Percentiles rank a stretch among this genome's conserved stretches.
phyloP scores from a whole-genome alignment of 179 eudicot genomes.

The Corrigiola litoralis region DNA sequence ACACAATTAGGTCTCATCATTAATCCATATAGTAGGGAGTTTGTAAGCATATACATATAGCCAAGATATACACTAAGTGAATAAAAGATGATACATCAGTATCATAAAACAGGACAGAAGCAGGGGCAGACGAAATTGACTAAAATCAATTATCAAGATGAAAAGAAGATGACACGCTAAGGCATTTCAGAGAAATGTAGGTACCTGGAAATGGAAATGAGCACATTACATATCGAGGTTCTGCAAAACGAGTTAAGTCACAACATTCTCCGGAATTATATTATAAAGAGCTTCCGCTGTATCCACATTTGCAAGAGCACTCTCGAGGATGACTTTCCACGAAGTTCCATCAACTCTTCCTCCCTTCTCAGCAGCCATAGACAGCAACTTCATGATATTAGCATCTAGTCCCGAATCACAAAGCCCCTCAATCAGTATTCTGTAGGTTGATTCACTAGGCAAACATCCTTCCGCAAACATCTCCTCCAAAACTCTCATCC shows the following conservation, averaged over 20 bases:
- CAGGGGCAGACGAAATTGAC: too few relatives aligned
- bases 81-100: too few relatives aligned
- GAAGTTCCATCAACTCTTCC: slow-evolving; percentile 37
- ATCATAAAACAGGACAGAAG: too few relatives aligned
- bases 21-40: too few relatives aligned
- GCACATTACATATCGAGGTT: neutral
- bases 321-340: slow-evolving; percentile 43
- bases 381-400: slow-evolving; percentile 40
- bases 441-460: slow-evolving; percentile 60
- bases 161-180: too few relatives aligned
- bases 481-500: slow-evolving; percentile 61
- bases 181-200: too few relatives aligned
- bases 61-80: too few relatives aligned
- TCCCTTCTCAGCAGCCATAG: slow-evolving; percentile 28
- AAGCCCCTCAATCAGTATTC: slow-evolving; percentile 55
- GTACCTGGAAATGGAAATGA: neutral
- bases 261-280: slow-evolving; percentile 13
- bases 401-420: slow-evolving; percentile 33
- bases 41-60: too few relatives aligned
- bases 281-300: slow-evolving; percentile 23
- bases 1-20: too few relatives aligned
- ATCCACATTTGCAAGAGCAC: slow-evolving; percentile 29
- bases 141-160: too few relatives aligned
- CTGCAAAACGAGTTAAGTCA: neutral
- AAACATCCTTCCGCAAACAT: slow-evolving; percentile 55